Evolutionary conservation across 73 alveolate species (phyloP).

Genomic region (Paramecium sexaurelia): DNA sequence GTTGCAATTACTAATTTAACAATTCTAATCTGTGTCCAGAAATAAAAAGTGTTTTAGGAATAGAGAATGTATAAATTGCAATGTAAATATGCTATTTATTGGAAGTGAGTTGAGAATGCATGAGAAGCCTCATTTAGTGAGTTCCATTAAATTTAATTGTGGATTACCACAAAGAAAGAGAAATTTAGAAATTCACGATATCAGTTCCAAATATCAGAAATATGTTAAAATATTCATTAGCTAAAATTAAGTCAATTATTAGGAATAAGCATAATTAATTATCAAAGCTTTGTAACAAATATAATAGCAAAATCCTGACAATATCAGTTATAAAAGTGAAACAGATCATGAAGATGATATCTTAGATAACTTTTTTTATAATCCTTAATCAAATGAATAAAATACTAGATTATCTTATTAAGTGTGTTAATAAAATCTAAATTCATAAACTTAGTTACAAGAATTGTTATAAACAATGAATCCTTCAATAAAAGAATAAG

Average conservation of each 20-base stretch:
- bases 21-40: conserved; percentile 40
- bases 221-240: neutral
- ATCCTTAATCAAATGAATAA: neutral
- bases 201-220: neutral
- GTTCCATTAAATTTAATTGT: conserved; percentile 4
- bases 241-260: neutral
- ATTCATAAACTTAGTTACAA: neutral
- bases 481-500: conserved; percentile 15
- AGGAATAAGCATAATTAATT: neutral
- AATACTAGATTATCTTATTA: neutral
- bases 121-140: neutral
- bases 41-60: neutral
- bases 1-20: neutral
- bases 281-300: neutral
- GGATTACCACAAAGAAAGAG: conserved; percentile 8
- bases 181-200: neutral
- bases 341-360: conserved; percentile 55
- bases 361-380: neutral
- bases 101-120: conserved; percentile 16
- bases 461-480: neutral
- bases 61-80: conserved; percentile 25
- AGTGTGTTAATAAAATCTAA: neutral
- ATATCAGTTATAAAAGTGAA: conserved; percentile 11
- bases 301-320: neutral
- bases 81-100: conserved; percentile 26